Base-by-base conservation (phyloP, 768 basidiomycete species). In the Obba rivulosa region DNA sequence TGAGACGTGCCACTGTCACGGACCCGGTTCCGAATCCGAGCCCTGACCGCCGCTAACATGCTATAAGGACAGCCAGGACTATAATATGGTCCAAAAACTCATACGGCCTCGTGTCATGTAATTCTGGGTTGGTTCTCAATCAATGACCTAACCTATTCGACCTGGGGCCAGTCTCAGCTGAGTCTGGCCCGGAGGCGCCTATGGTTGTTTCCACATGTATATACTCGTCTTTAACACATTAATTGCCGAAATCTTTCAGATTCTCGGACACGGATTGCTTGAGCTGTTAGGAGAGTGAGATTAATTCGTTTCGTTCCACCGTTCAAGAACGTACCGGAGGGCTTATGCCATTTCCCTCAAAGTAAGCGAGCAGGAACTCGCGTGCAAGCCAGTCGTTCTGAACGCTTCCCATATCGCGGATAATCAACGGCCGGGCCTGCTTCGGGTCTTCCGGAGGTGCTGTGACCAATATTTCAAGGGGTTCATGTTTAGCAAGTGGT, bases 381-480 rank as follows among this genome's bases (percentile, higher is more conserved):
- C 76, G 79, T 0, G 86, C 80, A 13, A 91, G 75, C 86, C 87
- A 91, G 55, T 81, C 76, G 59, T 70, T 80, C 55, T 87, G 81
- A 20, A 92, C 72, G 0, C 75, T 65, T 28, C 90, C 90, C 41
- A 92, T 65, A 58, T 90, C 88, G 36, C 83, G 74, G 60, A 87
- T 79, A 17, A 86, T 69, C 40, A 89, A 62, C 17, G 72, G 67
- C 23, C 86, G 76, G 20, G 72, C 75, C 48, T 68, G 70, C 17
- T 68, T 70, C 9, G 73, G 62, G 16, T 73, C 70, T 13, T 23
- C 4, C 9, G 61, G 62, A 14, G 86, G 85, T 3, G 80, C 74
- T 2, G 80, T 69, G 35, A 89, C 69, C 41, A 84, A 74, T 34
- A 90, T 75, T 57, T 91, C 87, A 21, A 90, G 69, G 10, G 86